Conservation (phyloP, 768 basidiomycete genomes). For the Chalciporus piperatus region DNA sequence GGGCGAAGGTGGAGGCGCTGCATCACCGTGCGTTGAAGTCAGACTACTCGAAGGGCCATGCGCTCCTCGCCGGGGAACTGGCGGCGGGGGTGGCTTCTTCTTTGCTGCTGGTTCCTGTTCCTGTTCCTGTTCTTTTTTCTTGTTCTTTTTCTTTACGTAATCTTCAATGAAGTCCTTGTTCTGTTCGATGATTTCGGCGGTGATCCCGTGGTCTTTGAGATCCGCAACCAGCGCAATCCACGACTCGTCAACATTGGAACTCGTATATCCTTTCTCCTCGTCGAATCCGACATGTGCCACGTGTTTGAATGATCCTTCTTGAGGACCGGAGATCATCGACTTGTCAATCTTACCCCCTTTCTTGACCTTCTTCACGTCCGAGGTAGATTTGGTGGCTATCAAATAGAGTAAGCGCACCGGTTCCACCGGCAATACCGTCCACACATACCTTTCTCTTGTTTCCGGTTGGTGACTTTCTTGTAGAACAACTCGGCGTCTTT, state of each 20-base stretch:
- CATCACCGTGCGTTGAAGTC: constrained; percentile 20
- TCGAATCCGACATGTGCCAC: constrained; percentile 97
- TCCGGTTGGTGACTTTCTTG: constrained; percentile 78
- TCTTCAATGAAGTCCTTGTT: constrained; percentile 90
- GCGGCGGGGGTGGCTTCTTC: constrained; percentile 41
- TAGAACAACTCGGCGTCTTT: constrained; percentile 78
- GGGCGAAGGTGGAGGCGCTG: constrained; percentile 30
- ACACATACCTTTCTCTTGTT: constrained; percentile 54
- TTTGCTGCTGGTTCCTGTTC: constrained; percentile 42
- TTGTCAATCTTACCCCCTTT: constrained; percentile 87
- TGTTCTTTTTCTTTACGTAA: constrained; percentile 54
- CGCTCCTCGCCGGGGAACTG: constrained; percentile 31
- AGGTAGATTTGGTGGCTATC: constrained; percentile 43
- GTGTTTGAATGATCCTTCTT: constrained; percentile 77
- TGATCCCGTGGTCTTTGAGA: constrained; percentile 64
- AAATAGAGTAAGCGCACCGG: constrained; percentile 4
- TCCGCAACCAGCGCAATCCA: constrained; percentile 75
- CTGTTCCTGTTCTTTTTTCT: constrained; percentile 34
- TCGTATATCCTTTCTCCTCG: constrained; percentile 79
- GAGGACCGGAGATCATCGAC: constrained; percentile 85
- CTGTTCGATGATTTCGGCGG: constrained; percentile 62
- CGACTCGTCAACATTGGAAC: constrained; percentile 82
- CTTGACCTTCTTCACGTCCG: constrained; percentile 52
- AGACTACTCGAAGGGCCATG: constrained; percentile 26
- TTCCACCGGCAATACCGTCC: background rate